Percentiles rank a stretch among this genome's conserved stretches.
These are phyloP conservation scores for Hypocrella siamensis DNA, from an alignment of 2,329 filamentous ascomycete species.

Conservation along the genomic window DNA sequence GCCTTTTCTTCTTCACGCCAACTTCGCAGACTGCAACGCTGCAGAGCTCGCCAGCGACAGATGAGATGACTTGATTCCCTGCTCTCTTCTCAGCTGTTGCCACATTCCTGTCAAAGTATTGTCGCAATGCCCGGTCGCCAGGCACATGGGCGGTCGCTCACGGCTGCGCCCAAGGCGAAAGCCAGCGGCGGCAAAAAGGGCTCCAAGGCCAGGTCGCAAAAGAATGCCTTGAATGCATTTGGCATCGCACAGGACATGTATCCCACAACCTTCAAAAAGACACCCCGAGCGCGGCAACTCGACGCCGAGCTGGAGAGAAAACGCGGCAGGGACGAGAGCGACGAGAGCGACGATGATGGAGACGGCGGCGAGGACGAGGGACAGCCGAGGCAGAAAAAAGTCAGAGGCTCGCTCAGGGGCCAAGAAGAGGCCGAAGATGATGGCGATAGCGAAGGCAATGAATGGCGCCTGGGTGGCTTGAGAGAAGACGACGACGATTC, in stretches of 20 bases:
- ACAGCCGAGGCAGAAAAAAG: conserved; percentile 23
- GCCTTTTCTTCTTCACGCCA: no score
- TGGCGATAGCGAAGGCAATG: conserved; percentile 73
- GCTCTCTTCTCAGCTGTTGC: no score
- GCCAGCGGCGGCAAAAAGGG: conserved; percentile 17
- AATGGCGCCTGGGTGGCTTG: conserved; percentile 60
- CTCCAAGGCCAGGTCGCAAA: conserved; percentile 31
- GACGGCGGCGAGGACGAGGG: conserved; percentile 38
- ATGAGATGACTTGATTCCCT: no score
- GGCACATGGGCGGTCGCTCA: conserved; percentile 37
- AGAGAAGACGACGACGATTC: conserved; percentile 44
- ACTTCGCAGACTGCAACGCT: no score
- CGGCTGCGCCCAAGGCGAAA: conserved; percentile 21
- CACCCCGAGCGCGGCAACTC: conserved; percentile 33
- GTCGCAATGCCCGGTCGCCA: conserved; percentile 41
- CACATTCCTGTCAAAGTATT: background rate
- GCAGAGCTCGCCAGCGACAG: no score
- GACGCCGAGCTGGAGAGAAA: conserved; percentile 30
- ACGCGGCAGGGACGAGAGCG: conserved; percentile 26
- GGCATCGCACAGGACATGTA: conserved; percentile 39
- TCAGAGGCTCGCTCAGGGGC: conserved; percentile 26
- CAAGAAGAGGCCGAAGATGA: conserved; percentile 53
- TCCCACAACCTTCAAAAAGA: conserved; percentile 29
- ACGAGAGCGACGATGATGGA: conserved; percentile 28
- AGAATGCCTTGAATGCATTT: conserved; percentile 40